Conservation (phyloP, 352 stramenopile species). For the Pythium aphanidermatum region DNA sequence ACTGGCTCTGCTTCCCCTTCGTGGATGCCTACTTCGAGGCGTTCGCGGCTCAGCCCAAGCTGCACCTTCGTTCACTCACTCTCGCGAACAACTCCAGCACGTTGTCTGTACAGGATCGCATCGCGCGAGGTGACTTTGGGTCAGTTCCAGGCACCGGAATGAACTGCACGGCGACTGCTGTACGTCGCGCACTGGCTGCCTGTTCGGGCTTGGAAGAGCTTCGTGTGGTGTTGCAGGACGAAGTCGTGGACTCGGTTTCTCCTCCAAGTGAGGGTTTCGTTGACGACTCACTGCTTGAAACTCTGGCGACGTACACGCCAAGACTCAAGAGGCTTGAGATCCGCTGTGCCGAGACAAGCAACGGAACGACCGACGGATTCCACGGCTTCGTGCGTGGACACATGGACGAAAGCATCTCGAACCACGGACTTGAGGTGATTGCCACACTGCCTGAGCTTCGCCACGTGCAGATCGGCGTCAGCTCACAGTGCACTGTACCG, state of each 20-base stretch:
- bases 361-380: background rate
- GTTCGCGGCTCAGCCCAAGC: constrained; percentile 16
- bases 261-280: background rate
- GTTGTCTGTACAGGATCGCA: too few species aligned
- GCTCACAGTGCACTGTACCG: constrained; percentile 40
- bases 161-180: background rate
- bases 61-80: background rate
- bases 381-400: background rate
- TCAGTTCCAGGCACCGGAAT: background rate
- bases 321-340: background rate
- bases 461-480: background rate
- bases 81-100: constrained; percentile 6
- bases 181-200: constrained; percentile 3
- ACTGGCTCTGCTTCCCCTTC: constrained; percentile 52
- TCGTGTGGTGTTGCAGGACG: constrained; percentile 6
- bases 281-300: constrained; percentile 5
- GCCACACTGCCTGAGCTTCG: background rate
- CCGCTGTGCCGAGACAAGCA: background rate
- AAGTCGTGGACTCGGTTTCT: background rate
- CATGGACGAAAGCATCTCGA: background rate
- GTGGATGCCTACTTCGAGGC: constrained; percentile 45
- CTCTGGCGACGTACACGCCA: background rate
- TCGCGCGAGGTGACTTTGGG: too few species aligned
- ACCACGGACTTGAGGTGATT: background rate
- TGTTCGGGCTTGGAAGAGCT: constrained; percentile 8